Base-by-base conservation (phyloP, 176 grass and related monocot species). In the Phoenix dactylifera region DNA sequence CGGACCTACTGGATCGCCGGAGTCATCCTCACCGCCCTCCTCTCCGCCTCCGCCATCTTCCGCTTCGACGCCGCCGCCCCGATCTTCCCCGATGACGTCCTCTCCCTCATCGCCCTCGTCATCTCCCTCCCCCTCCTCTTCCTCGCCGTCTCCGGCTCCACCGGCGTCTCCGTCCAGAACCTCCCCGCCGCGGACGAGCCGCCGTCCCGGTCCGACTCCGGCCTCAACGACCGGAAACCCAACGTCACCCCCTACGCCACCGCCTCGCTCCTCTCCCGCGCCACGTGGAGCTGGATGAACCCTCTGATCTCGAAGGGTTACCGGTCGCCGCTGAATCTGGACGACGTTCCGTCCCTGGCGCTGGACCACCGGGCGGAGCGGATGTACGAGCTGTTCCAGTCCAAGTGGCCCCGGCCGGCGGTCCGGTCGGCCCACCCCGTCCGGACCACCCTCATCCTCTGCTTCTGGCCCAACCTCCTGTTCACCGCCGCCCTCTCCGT, bases 271-370 rank as follows among this genome's bases (percentile, higher is more conserved):
- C 14, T 18, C 2, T 98, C 93, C 0, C 78, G 59, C 17, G 55
- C 59, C 51, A 85, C 87, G 39, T 92, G 81, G 87, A 57, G 65
- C 19, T 98, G 93, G 93, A 98, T 98, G 81, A 92, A 98, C 73
- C 93, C 87, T 25, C 72, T 98, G 32, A 59, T 98, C 49, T 28
- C 15, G 50, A 83, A 83, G 62, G 93, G 93, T 0, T 58, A 98
- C 76, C 28, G 55, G 6, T 48, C 84, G 0, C 0, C 87, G 1
- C 72, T 98, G 15, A 83, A 85, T 51, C 73, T 98, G 0, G 49
- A 72, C 3, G 93, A 98, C 61, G 87, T 98, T 2, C 93, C 93
- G 0, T 59, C 69, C 4, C 78, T 98, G 3, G 58, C 87, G 0
- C 84, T 84, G 0, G 4, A 50, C 4, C 93, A 98, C 79, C 65